Conservation (phyloP, 78 protist genomes). For the Guillardia theta region DNA sequence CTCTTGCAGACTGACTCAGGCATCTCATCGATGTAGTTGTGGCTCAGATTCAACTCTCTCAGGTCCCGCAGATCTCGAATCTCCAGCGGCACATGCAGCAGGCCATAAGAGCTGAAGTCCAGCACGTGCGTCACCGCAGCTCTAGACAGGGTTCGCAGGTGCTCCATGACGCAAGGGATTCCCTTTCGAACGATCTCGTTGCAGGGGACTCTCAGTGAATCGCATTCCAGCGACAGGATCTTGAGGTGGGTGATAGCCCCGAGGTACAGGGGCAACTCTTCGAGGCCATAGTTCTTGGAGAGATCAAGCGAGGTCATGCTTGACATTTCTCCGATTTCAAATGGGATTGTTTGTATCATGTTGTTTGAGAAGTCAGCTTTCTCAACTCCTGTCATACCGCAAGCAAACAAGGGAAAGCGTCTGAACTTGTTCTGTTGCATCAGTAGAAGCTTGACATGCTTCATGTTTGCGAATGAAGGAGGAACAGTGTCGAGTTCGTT, state of each 20-base stretch:
- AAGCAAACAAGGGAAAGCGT: background rate
- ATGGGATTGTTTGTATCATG: background rate
- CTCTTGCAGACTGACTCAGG: background rate
- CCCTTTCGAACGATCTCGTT: background rate
- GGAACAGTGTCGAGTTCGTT: background rate
- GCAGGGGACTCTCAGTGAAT: background rate
- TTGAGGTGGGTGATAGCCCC: background rate
- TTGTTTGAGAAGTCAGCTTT: background rate
- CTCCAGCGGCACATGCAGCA: background rate
- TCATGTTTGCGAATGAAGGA: background rate
- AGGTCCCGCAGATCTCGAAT: background rate
- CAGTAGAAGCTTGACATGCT: background rate
- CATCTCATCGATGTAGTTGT: background rate
- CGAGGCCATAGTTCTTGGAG: background rate
- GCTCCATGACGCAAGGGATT: background rate
- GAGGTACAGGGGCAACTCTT: background rate
- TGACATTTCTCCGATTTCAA: background rate
- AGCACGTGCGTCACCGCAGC: background rate
- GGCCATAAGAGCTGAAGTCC: constrained; percentile 11
- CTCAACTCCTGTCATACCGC: background rate
- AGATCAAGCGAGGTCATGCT: background rate
- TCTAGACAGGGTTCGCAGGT: background rate
- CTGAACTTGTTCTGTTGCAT: background rate
- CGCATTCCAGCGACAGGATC: background rate
- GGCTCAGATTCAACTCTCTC: background rate